Evolutionary conservation across 305 asterid species (phyloP), one percentile per base, ranked within the genome.

Genomic region (Solanum hybrid): DNA sequence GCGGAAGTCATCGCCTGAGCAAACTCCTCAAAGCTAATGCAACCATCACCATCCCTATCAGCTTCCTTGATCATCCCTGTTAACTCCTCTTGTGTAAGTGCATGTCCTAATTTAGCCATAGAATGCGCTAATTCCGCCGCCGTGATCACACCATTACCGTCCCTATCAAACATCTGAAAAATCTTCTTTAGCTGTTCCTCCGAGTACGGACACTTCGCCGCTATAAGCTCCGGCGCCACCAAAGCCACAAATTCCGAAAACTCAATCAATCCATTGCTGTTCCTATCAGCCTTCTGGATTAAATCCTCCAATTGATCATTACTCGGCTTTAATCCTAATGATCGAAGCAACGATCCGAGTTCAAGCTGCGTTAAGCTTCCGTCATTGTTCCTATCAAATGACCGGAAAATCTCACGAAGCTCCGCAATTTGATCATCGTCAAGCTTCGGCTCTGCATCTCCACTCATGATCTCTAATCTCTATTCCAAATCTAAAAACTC

Each of bases 81-180:
- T 32, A 97, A 93, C 91, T 97, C 99, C 91, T 93, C 99, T 1
- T 95, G 99, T 22, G 99, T 96, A 90, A 96, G 93, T 42, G 99
- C 98, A 91, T 97, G 99, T 22, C 99, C 99, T 12, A 97, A 95
- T 90, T 93, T 94, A 0, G 99, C 99, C 99, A 97, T 97, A 10
- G 99, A 97, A 92, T 95, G 99, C 14, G 98, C 99, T 92, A 97
- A 93, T 92, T 97, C 98, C 0, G 98, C 98, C 36, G 98, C 98
- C 17, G 99, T 97, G 37, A 97, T 96, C 81, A 90, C 94, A 0
- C 98, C 99, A 84, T 96, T 95, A 14, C 99, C 99, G n/a, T 97
- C 99, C 29, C 99, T 92, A 87, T 97, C 99, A 42, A 97, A 97
- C 96, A 97, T 93, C 91, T 90, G 91, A 89, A 97, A 97, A 73